Evolutionary conservation across 1,284 basidiomycete species (phyloP).

Genomic region (Vanrija sp.): DNA sequence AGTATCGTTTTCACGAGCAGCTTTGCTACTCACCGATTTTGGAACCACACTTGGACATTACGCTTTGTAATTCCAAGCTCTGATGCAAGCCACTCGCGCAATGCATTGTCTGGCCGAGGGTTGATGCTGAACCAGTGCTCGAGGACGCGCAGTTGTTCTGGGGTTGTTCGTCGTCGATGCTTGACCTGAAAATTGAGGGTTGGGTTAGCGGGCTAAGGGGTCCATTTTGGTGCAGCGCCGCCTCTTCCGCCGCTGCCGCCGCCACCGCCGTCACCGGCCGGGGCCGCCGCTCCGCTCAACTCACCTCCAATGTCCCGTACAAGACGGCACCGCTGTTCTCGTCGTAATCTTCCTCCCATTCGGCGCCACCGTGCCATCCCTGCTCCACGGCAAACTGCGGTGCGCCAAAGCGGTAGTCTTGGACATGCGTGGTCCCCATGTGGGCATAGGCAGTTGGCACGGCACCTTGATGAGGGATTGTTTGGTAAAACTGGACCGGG

Average conservation of each 20-base stretch:
- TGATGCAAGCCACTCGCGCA: conserved; percentile 71
- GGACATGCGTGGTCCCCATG: conserved; percentile 11
- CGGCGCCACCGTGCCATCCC: conserved; percentile 13
- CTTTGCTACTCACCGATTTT: conserved; percentile 63
- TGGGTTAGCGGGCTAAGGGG: not conserved
- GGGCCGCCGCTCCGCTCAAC: not conserved
- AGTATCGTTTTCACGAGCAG: not conserved
- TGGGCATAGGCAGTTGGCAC: conserved; percentile 4
- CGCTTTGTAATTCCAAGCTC: conserved; percentile 86
- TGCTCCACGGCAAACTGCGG: conserved; percentile 8
- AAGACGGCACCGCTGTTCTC: conserved; percentile 21
- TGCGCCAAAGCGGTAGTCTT: conserved; percentile 13
- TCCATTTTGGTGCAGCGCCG: not conserved
- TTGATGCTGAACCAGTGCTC: conserved; percentile 78
- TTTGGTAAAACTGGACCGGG: conserved; percentile 10
- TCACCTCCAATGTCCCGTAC: conserved; percentile 27
- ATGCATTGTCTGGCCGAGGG: conserved; percentile 79
- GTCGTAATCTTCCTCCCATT: conserved; percentile 26
- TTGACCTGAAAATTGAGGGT: conserved; percentile 59
- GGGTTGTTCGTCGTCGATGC: conserved; percentile 78
- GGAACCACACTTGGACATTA: conserved; percentile 93
- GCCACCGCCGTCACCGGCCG: not conserved
- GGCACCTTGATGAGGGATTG: not conserved
- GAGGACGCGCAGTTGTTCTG: conserved; percentile 75
- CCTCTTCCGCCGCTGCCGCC: not conserved